These are phyloP conservation scores for Melampsora americana DNA, from an alignment of 1,284 basidiomycete species.

Conservation along the genomic window DNA sequence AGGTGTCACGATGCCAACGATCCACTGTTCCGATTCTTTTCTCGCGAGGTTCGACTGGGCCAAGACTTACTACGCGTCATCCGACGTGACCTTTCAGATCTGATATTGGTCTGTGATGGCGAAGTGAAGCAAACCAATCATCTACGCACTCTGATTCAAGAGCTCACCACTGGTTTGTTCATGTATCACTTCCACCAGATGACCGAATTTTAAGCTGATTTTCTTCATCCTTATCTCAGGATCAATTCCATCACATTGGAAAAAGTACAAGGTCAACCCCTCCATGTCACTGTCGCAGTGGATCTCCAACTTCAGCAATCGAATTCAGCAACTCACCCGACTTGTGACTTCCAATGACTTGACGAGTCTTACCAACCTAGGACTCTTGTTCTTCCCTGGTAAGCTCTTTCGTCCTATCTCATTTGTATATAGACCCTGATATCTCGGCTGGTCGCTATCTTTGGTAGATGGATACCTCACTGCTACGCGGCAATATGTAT, in stretches of 20 bases:
- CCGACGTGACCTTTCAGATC: constrained; percentile 71
- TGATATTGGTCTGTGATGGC: constrained; percentile 79
- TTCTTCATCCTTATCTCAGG: constrained; percentile 57
- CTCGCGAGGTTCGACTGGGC: constrained; percentile 79
- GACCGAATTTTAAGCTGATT: background rate
- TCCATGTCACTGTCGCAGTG: constrained; percentile 64
- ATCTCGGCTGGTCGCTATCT: background rate
- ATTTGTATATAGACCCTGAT: background rate
- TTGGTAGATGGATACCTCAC: constrained; percentile 76
- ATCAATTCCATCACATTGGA: constrained; percentile 81
- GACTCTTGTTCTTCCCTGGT: constrained; percentile 85
- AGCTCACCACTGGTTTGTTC: constrained; percentile 75
- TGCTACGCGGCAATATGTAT: constrained; percentile 84
- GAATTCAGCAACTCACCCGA: constrained; percentile 74
- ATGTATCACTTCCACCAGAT: background rate
- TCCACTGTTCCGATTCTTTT: constrained; percentile 80
- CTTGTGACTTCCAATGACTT: constrained; percentile 66
- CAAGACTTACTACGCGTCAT: constrained; percentile 71
- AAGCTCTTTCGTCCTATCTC: background rate
- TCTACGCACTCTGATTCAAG: constrained; percentile 77
- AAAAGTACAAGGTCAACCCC: constrained; percentile 78
- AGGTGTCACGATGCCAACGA: constrained; percentile 56
- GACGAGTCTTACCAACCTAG: constrained; percentile 71
- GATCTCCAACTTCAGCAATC: constrained; percentile 74
- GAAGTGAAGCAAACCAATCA: constrained; percentile 91